These are phyloP conservation scores for Arachis monticola DNA, from an alignment of 331 rosid species.

Conservation along the genomic window DNA sequence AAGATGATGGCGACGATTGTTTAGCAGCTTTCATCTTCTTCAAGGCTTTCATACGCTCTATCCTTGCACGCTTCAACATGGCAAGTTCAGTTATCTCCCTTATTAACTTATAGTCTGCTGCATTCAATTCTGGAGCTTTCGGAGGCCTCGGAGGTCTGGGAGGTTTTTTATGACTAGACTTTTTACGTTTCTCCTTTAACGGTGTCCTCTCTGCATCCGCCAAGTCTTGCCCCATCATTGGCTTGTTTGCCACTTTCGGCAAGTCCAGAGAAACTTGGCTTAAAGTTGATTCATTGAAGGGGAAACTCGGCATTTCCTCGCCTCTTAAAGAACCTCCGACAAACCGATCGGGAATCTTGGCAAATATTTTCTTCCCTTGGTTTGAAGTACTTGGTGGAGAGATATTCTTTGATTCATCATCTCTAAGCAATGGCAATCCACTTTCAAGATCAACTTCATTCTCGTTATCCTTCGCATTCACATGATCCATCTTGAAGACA, in stretches of 20 bases:
- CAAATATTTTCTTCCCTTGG: slow-evolving; percentile 49
- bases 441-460: slow-evolving; percentile 76
- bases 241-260: slow-evolving; percentile 40
- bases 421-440: slow-evolving; percentile 56
- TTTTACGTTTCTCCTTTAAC: slow-evolving; percentile 64
- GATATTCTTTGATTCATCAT: slow-evolving; percentile 55
- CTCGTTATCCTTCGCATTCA: slow-evolving; percentile 47
- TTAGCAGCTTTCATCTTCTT: slow-evolving; percentile 72
- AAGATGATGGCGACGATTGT: slow-evolving; percentile 46
- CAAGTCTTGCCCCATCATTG: slow-evolving; percentile 44
- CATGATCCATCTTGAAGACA: slow-evolving; percentile 54
- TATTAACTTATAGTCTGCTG: slow-evolving; percentile 76
- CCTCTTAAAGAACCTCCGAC: slow-evolving; percentile 49
- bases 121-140: slow-evolving; percentile 71
- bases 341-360: slow-evolving; percentile 54
- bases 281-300: slow-evolving; percentile 38
- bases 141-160: slow-evolving; percentile 90
- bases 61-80: slow-evolving; percentile 72
- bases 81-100: slow-evolving; percentile 83
- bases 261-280: slow-evolving; percentile 46
- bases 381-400: slow-evolving; percentile 39
- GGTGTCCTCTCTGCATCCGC: slow-evolving; percentile 40
- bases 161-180: slow-evolving; percentile 60
- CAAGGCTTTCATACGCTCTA: slow-evolving; percentile 75
- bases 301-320: slow-evolving; percentile 44